These are phyloP conservation scores for Neoconidiobolus thromboides DNA, from an alignment of 371 early-diverging fungal species.

Conservation along the genomic window DNA sequence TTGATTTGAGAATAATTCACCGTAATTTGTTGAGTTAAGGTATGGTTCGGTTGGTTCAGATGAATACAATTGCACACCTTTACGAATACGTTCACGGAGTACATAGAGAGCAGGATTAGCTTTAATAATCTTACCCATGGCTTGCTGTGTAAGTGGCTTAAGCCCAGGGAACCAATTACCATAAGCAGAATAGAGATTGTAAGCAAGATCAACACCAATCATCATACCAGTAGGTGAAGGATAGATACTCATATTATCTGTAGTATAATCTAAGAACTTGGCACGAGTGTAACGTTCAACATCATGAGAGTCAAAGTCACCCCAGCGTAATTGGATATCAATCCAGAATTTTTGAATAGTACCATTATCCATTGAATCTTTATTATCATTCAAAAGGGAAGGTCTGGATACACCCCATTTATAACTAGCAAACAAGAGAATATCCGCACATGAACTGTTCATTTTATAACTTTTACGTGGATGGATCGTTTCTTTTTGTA, in stretches of 20 bases:
- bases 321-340: constrained; percentile 97
- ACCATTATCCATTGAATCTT: constrained; percentile 86
- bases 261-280: constrained; percentile 95
- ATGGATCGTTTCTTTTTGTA: constrained; percentile 97
- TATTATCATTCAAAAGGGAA: constrained; percentile 71
- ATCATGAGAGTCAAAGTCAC: constrained; percentile 97
- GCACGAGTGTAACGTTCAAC: constrained; percentile 95
- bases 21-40: constrained; percentile 86
- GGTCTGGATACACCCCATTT: constrained; percentile 95
- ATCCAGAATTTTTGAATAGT: constrained; percentile 96
- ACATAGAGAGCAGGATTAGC: constrained; percentile 95
- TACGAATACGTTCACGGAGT: constrained; percentile 95
- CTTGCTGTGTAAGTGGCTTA: constrained; percentile 91
- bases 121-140: constrained; percentile 96
- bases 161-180: constrained; percentile 97
- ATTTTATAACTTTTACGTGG: constrained; percentile 98
- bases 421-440: constrained; percentile 88
- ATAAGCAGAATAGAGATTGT: constrained; percentile 69
- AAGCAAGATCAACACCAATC: constrained; percentile 93
- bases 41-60: constrained; percentile 98
- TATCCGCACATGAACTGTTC: constrained; percentile 85
- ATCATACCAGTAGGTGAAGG: constrained; percentile 94
- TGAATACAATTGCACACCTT: constrained; percentile 93
- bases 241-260: constrained; percentile 94
- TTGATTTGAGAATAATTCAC: constrained; percentile 92